Percentiles rank a stretch among this genome's conserved stretches.
Evolutionary conservation across 352 stramenopile genomes (phyloP).

Genomic region (Globisporangium abappressorium): DNA sequence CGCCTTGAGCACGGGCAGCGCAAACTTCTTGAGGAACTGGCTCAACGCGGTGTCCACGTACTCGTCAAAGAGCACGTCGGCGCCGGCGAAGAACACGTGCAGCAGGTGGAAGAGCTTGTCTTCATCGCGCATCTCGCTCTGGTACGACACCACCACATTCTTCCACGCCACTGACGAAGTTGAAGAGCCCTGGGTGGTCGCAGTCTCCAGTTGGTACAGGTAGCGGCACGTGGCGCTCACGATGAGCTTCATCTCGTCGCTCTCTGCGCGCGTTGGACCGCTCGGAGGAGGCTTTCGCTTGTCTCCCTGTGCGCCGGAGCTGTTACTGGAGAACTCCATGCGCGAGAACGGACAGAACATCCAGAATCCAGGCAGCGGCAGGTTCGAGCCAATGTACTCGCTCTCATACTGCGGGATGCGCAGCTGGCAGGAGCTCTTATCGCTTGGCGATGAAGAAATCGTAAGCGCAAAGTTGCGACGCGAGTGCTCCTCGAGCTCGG

Average conservation of each 20-base stretch:
- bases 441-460: slow-evolving; percentile 2
- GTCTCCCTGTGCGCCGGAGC: background rate
- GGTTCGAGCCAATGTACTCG: slow-evolving; percentile 42
- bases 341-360: slow-evolving; percentile 69
- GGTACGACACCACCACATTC: slow-evolving; percentile 1
- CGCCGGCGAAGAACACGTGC: slow-evolving; percentile 69
- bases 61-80: slow-evolving; percentile 68
- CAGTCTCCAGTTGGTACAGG: slow-evolving; percentile 50
- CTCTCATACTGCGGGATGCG: slow-evolving; percentile 56
- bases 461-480: slow-evolving; percentile 26
- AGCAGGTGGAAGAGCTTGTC: slow-evolving; percentile 77
- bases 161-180: background rate
- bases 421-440: slow-evolving; percentile 58
- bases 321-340: slow-evolving; percentile 46
- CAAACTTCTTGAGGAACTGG: slow-evolving; percentile 48
- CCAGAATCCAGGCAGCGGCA: slow-evolving; percentile 67
- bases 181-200: slow-evolving; percentile 2
- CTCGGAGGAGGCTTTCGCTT: slow-evolving; percentile 1
- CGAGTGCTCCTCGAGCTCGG: slow-evolving; percentile 58
- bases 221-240: slow-evolving; percentile 66
- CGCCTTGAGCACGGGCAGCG: slow-evolving; percentile 25
- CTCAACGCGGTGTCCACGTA: slow-evolving; percentile 52
- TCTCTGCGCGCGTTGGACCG: slow-evolving; percentile 43
- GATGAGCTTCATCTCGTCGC: slow-evolving; percentile 70
- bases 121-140: slow-evolving; percentile 31